Evolutionary conservation across 2,329 filamentous ascomycete species (phyloP).

Genomic region (Biscogniauxia marginata): DNA sequence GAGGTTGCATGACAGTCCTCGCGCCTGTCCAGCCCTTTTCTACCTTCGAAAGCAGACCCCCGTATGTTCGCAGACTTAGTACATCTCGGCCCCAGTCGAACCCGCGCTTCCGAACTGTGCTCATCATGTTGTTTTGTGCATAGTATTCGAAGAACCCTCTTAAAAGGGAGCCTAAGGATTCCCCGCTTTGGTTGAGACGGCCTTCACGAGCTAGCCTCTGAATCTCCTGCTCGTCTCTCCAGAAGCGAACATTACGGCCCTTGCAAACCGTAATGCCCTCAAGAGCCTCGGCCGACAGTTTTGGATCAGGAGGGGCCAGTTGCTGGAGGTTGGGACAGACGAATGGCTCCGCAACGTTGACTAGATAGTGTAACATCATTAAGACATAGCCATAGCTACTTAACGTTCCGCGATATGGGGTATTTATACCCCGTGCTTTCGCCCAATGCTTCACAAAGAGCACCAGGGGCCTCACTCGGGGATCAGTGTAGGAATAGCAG

Average conservation of each 20-base stretch:
- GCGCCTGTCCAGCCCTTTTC: slow-evolving; percentile 86
- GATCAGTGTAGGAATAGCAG: slow-evolving; percentile 78
- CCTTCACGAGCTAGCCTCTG: slow-evolving; percentile 54
- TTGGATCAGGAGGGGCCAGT: slow-evolving; percentile 39
- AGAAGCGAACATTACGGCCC: slow-evolving; percentile 73
- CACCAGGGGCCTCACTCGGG: slow-evolving; percentile 73
- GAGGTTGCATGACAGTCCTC: slow-evolving; percentile 62
- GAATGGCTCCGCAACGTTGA: slow-evolving; percentile 77
- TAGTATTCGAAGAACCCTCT: slow-evolving; percentile 89
- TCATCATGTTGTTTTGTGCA: slow-evolving; percentile 58
- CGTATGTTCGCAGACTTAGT: slow-evolving; percentile 69
- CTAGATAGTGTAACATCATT: slow-evolving; percentile 88
- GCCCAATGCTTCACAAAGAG: slow-evolving; percentile 92
- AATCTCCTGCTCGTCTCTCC: slow-evolving; percentile 72
- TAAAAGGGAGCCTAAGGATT: slow-evolving; percentile 69
- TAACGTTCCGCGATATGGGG: slow-evolving; percentile 79
- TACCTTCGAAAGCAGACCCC: slow-evolving; percentile 70
- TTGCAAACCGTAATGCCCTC: slow-evolving; percentile 51
- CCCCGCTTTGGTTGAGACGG: slow-evolving; percentile 64
- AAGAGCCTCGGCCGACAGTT: slow-evolving; percentile 37
- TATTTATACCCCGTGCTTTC: slow-evolving; percentile 81
- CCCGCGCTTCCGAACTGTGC: slow-evolving; percentile 48
- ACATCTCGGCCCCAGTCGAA: slow-evolving; percentile 84
- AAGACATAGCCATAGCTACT: slow-evolving; percentile 89
- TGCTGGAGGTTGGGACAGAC: slow-evolving; percentile 82